phyloP scores from a whole-genome alignment of 2,329 filamentous ascomycete genomes.

The Acrocalymma vagum region DNA sequence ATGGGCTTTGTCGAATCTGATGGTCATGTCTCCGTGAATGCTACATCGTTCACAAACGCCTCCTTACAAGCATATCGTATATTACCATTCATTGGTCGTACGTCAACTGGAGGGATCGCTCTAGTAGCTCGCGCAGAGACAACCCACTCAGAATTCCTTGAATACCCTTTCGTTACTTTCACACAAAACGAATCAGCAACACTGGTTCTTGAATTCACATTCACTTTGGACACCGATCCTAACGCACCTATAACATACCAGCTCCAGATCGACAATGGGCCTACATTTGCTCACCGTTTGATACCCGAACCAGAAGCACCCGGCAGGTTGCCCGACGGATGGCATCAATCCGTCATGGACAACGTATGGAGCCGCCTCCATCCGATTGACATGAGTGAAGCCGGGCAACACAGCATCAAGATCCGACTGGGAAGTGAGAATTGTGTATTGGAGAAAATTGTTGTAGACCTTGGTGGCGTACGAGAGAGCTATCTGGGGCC shows the following conservation, averaged over 20 bases:
- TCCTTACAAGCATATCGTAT: not conserved
- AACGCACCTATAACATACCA: constrained; percentile 53
- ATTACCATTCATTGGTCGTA: constrained; percentile 8
- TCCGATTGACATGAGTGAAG: constrained; percentile 12
- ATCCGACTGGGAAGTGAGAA: constrained; percentile 48
- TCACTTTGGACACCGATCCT: constrained; percentile 56
- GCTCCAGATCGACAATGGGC: constrained; percentile 29
- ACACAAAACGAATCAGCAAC: constrained; percentile 12
- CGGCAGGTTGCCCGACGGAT: constrained; percentile 49
- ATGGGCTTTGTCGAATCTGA: constrained; percentile 7
- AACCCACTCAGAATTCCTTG: too few species aligned
- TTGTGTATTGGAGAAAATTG: constrained; percentile 19
- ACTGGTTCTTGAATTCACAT: constrained; percentile 27
- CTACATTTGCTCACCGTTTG: not conserved
- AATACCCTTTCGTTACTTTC: constrained; percentile 11
- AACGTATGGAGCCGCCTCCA: constrained; percentile 53
- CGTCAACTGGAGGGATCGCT: constrained; percentile 4
- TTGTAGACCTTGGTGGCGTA: constrained; percentile 13
- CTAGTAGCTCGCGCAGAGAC: not conserved
- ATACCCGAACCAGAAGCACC: constrained; percentile 33
- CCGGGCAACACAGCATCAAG: constrained; percentile 44
- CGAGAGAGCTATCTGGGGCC: constrained; percentile 11
- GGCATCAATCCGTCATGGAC: constrained; percentile 56
- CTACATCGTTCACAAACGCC: too few species aligned
- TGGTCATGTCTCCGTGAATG: constrained; percentile 3